Base-by-base conservation (phyloP, 2,329 filamentous ascomycete genomes). In the Colletotrichum sp. region DNA sequence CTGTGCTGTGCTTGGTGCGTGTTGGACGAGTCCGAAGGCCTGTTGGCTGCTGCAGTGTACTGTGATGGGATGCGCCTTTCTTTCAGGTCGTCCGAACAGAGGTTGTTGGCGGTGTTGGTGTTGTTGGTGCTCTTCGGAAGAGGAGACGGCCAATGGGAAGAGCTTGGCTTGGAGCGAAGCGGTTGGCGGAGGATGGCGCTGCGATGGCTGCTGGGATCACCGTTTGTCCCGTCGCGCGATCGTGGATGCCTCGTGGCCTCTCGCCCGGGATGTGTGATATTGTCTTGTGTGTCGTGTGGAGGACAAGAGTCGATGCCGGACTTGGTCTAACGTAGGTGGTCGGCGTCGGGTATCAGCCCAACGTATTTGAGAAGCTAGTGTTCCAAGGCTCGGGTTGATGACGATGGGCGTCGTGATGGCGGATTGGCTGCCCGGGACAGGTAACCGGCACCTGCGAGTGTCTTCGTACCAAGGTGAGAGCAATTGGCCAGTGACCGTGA, bases 191-290 rank as follows among this genome's bases (percentile, higher is more conserved):
- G 27, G 73, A 52, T 52, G 44, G 44, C 44, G 44, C 12, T 52
- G 64, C 63, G 57, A 73, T 52, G 49, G 74, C 70, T 52, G 44
- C 44, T 73, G 27, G 55, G 65, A 74, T 69, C 59, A 69, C 74
- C 57, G 74, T 74, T 69, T 69, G 27, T 74, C 64, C 74, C 74
- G 74, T 74, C 44, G 29, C 44, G 71, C 61, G 59, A 69, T 76
- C 74, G 74, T 76, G 74, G 65, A 62, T 74, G 70, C 65, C 74
- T 76, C 74, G 74, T 76, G 71, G 70, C 74, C 74, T 69, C 74
- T 76, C 70, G 74, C 59, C 74, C 70, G 49, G 65, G 64, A 74
- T 49, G 39, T 61, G 44, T 52, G 44, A 52, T 52, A n/a, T 52
- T 52, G 44, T 52, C 44, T 22, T 52, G 44, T 52, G 44, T 52